These are phyloP conservation scores for Pseudogymnoascus sp. DNA, from an alignment of 2,329 filamentous ascomycete genomes.

Conservation along the genomic window DNA sequence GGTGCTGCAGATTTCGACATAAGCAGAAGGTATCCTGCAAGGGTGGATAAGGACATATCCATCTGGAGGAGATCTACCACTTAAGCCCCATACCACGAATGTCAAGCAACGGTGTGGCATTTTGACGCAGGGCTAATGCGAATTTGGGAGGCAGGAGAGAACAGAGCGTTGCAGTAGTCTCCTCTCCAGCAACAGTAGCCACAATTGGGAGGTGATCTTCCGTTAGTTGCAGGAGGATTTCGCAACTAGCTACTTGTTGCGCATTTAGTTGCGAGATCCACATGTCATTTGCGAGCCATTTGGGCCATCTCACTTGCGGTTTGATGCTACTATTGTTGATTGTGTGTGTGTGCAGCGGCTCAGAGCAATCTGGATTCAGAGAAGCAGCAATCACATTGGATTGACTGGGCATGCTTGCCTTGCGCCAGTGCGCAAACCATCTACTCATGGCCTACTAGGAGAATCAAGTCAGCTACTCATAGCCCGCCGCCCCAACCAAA, in stretches of 20 bases:
- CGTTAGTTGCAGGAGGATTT: neutral
- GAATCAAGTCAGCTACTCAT: neutral
- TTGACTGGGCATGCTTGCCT: neutral
- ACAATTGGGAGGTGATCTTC: neutral
- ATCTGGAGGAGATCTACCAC: neutral
- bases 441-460: neutral
- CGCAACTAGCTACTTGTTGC: neutral
- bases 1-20: neutral
- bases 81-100: neutral
- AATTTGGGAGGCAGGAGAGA: neutral
- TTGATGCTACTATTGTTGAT: neutral
- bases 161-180: neutral
- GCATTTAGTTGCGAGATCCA: neutral
- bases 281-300: neutral
- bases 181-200: neutral
- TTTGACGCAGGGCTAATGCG: neutral
- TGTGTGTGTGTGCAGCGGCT: neutral
- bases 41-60: neutral
- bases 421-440: neutral
- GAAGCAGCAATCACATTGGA: neutral
- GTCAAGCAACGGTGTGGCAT: neutral
- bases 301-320: neutral
- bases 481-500: neutral
- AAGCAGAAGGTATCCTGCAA: neutral
- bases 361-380: neutral